A percentile compares a stretch with the other conserved stretches of the same genome.
These are phyloP conservation scores for Chalciporus pseudorubinellus DNA, from an alignment of 768 basidiomycete genomes.

Conservation along the genomic window DNA sequence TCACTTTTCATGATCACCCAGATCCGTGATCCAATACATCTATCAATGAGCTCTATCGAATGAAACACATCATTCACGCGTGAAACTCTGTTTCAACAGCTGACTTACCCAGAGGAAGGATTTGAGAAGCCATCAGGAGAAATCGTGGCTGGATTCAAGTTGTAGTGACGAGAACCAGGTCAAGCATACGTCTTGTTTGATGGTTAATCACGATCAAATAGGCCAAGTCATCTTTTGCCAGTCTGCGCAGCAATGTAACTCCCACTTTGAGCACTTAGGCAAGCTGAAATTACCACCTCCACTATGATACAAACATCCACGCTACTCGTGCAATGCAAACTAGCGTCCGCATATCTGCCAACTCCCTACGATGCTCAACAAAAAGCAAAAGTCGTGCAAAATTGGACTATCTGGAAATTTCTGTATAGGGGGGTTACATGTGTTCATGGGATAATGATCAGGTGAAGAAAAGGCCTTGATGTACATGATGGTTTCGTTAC, in stretches of 20 bases:
- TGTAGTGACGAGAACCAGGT: neutral
- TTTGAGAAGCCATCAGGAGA: conserved; percentile 81
- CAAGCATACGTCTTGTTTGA: no score
- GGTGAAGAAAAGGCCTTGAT: conserved; percentile 7
- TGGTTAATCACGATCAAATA: no score
- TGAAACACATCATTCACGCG: neutral
- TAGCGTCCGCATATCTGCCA: conserved; percentile 28
- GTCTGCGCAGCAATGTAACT: no score
- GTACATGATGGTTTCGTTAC: conserved; percentile 1
- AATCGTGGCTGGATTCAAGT: neutral
- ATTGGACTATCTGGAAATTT: conserved; percentile 13
- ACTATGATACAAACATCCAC: conserved; percentile 22
- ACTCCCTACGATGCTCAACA: conserved; percentile 22
- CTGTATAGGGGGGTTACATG: conserved; percentile 15
- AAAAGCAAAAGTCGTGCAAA: conserved; percentile 21
- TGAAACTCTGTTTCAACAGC: neutral
- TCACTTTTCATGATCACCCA: conserved; percentile 99
- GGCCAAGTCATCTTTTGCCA: no score
- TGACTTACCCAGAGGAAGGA: conserved; percentile 79
- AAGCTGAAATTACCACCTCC: conserved; percentile 16
- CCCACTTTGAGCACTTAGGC: no score
- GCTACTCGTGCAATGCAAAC: conserved; percentile 16
- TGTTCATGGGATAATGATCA: conserved; percentile 20
- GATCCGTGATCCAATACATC: conserved; percentile 94
- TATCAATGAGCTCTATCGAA: conserved; percentile 83